phyloP scores from a whole-genome alignment of 2,329 filamentous ascomycete species.

The Clarireedia homoeocarpa region DNA sequence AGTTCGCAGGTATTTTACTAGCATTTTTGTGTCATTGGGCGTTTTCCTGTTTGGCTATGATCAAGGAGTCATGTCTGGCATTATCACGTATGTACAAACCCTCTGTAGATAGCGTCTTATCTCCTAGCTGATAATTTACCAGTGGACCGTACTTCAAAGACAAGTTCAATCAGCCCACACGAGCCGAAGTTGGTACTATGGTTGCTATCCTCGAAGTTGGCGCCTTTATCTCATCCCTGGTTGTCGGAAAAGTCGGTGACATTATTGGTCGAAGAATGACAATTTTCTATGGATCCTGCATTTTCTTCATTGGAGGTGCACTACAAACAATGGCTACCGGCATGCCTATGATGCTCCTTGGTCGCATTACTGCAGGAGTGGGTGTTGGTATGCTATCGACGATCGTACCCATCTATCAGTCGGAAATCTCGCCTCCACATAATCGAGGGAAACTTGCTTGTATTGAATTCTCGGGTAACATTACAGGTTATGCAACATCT shows the following conservation, averaged over 20 bases:
- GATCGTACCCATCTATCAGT: slow-evolving; percentile 89
- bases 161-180: slow-evolving; percentile 85
- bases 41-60: slow-evolving; percentile 89
- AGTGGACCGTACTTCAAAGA: slow-evolving; percentile 83
- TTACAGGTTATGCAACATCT: slow-evolving; percentile 88
- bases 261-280: slow-evolving; percentile 82
- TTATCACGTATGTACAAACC: slow-evolving; percentile 48
- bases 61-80: slow-evolving; percentile 79
- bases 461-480: slow-evolving; percentile 97
- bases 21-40: slow-evolving; percentile 78
- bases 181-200: slow-evolving; percentile 89
- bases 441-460: slow-evolving; percentile 93
- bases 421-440: slow-evolving; percentile 91
- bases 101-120: background rate
- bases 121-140: slow-evolving; percentile 13
- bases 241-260: slow-evolving; percentile 84
- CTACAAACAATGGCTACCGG: slow-evolving; percentile 74
- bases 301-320: slow-evolving; percentile 79
- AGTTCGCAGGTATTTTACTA: slow-evolving; percentile 75
- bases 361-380: slow-evolving; percentile 75
- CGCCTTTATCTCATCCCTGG: slow-evolving; percentile 80
- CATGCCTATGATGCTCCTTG: slow-evolving; percentile 84
- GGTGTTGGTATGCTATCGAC: slow-evolving; percentile 85
- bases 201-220: slow-evolving; percentile 94
- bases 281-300: slow-evolving; percentile 85